Percentiles rank a stretch among this genome's conserved stretches.
These are phyloP conservation scores for Yamadazyma sp. DNA, from an alignment of 1,139 yeast species.

Conservation along the genomic window DNA sequence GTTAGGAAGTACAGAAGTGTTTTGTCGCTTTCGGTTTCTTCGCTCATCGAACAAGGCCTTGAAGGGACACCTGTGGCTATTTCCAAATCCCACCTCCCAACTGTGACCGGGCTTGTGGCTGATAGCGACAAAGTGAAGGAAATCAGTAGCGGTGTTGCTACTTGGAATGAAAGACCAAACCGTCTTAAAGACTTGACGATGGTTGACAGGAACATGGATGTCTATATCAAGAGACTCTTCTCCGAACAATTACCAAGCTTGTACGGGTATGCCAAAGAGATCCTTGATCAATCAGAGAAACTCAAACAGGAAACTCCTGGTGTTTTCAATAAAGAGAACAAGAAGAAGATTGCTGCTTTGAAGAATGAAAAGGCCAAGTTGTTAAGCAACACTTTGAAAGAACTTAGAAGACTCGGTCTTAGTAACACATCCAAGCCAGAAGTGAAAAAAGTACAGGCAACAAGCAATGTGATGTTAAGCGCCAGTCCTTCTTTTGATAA, in stretches of 20 bases:
- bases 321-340: slow-evolving; percentile 67
- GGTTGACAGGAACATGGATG: slow-evolving; percentile 57
- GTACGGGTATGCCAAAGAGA: slow-evolving; percentile 53
- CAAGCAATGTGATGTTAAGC: slow-evolving; percentile 63
- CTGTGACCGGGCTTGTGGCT: slow-evolving; percentile 16
- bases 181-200: slow-evolving; percentile 51
- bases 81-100: slow-evolving; percentile 10
- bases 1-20: slow-evolving; percentile 78
- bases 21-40: slow-evolving; percentile 52
- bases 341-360: slow-evolving; percentile 69
- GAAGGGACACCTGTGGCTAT: slow-evolving; percentile 17
- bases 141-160: slow-evolving; percentile 25
- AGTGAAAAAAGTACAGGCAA: slow-evolving; percentile 58
- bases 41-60: slow-evolving; percentile 66
- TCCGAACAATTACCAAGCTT: slow-evolving; percentile 38
- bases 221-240: slow-evolving; percentile 42
- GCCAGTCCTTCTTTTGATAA: slow-evolving; percentile 48
- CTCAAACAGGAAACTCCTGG: slow-evolving; percentile 78
- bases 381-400: slow-evolving; percentile 74
- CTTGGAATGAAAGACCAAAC: slow-evolving; percentile 58
- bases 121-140: slow-evolving; percentile 15
- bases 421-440: slow-evolving; percentile 66
- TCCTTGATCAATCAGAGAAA: slow-evolving; percentile 58
- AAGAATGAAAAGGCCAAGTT: slow-evolving; percentile 78
- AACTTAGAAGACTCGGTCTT: slow-evolving; percentile 73